These are phyloP conservation scores for Thalassiosira allenii DNA, from an alignment of 352 stramenopile species.

Conservation along the genomic window DNA sequence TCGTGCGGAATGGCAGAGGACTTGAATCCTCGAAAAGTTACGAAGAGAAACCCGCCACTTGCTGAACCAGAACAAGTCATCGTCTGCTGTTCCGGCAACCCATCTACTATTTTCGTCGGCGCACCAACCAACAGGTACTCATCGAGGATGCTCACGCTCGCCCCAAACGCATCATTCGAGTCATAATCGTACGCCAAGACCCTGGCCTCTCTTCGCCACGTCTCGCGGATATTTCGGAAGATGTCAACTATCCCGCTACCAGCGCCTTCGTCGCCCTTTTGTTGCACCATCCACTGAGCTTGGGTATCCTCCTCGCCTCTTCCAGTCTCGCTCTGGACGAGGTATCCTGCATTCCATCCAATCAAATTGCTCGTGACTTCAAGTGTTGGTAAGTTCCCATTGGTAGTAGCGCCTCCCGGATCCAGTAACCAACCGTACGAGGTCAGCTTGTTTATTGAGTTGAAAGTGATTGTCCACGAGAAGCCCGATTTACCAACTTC, in stretches of 20 bases:
- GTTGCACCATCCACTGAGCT: slow-evolving; percentile 66
- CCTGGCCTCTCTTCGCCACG: slow-evolving; percentile 65
- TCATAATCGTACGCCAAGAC: slow-evolving; percentile 62
- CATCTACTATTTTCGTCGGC: slow-evolving; percentile 72
- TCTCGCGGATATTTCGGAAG: slow-evolving; percentile 47
- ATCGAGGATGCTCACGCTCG: slow-evolving; percentile 54
- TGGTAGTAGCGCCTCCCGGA: slow-evolving; percentile 42
- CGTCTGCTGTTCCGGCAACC: slow-evolving; percentile 68
- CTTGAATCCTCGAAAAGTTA: slow-evolving; percentile 70
- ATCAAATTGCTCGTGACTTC: slow-evolving; percentile 61
- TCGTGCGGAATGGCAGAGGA: slow-evolving; percentile 62
- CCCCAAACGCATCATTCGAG: slow-evolving; percentile 64
- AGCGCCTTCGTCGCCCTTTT: slow-evolving; percentile 64
- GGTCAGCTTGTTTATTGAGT: slow-evolving; percentile 66
- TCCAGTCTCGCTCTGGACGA: slow-evolving; percentile 60
- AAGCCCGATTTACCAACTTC: slow-evolving; percentile 60
- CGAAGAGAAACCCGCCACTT: slow-evolving; percentile 57
- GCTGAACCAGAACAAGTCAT: slow-evolving; percentile 61
- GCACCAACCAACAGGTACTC: slow-evolving; percentile 66
- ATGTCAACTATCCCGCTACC: slow-evolving; percentile 58
- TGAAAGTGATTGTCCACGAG: slow-evolving; percentile 71
- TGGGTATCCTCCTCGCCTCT: slow-evolving; percentile 64
- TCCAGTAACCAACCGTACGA: slow-evolving; percentile 68
- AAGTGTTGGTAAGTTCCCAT: slow-evolving; percentile 64
- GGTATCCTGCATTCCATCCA: slow-evolving; percentile 61